Evolutionary conservation across 768 basidiomycete genomes (phyloP), one percentile per base, ranked within the genome.

Genomic region (Mycena epipterygia): DNA sequence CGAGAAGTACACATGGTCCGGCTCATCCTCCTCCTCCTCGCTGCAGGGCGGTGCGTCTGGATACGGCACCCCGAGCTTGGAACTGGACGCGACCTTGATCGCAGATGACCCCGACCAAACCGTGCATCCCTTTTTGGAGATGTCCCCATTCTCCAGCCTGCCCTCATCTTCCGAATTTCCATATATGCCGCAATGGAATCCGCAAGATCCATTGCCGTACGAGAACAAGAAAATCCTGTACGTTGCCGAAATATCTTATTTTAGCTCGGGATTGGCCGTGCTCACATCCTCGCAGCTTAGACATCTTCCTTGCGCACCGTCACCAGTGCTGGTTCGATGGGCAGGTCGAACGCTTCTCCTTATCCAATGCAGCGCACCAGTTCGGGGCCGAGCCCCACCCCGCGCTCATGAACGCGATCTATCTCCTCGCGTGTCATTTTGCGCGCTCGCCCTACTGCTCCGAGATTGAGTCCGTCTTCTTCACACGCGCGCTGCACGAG

Each of bases 251-350:
- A 55, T 29, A 49, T 67, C 29, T 51, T 51, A 44, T 69, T 57
- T 27, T 56, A 25, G n/a, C 44, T 32, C 44, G 41, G 33, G 21
- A 49, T 52, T 21, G 12, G 11, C 42, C 42, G 27, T 48, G 49
- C 53, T 70, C 44, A 70, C 52, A 11, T 29, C 16, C 52, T n/a
- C 27, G 46, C 35, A 91, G 90, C 33, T 77, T 91, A 57, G 83
- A 88, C 41, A 82, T 88, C 17, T 90, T 91, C 77, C 80, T 89
- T 62, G 80, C 81, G 9, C 89, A 90, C 75, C 83, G 86, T 60
- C 86, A 89, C 72, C 89, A 90, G 74, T 90, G 88, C 71, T 86
- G 85, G 75, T 89, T 89, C 76, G 88, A 88, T 74, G 81, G 86
- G 44, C 83, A 87, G 75, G 79, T 85, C 57, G 82, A 79, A 64